Conservation (phyloP, 2,329 filamentous ascomycete genomes). For the Colletotrichum sp. region DNA sequence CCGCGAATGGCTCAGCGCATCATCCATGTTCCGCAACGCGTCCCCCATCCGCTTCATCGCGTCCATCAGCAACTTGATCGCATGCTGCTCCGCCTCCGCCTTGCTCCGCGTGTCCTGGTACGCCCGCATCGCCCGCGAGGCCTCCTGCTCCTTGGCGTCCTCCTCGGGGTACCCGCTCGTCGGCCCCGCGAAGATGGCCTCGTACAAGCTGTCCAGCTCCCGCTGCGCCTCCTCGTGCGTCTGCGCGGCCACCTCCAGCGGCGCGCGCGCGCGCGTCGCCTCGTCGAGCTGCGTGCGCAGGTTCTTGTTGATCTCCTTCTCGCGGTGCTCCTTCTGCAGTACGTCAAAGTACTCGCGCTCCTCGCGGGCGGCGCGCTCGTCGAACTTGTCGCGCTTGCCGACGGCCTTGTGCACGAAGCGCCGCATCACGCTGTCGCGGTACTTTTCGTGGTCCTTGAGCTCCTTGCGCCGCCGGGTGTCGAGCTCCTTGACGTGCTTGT, state of each 20-base stretch:
- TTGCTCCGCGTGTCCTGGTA: slow-evolving; percentile 41
- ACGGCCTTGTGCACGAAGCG: slow-evolving; percentile 56
- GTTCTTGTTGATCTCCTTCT: slow-evolving; percentile 44
- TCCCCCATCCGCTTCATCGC: slow-evolving; percentile 38
- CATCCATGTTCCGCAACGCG: slow-evolving; percentile 41
- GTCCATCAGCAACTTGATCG: slow-evolving; percentile 40
- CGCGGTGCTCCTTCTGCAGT: slow-evolving; percentile 50
- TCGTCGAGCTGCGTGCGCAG: slow-evolving; percentile 42
- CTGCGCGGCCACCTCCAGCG: slow-evolving; percentile 38
- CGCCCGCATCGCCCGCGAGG: slow-evolving; percentile 34
- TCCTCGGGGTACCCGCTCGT: slow-evolving; percentile 59
- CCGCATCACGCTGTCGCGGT: slow-evolving; percentile 55
- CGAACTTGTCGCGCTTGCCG: slow-evolving; percentile 53
- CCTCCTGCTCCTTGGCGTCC: slow-evolving; percentile 46
- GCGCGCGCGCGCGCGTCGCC: slow-evolving; percentile 37
- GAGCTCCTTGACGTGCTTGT: slow-evolving; percentile 41
- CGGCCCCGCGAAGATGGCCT: slow-evolving; percentile 56
- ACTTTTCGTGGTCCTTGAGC: slow-evolving; percentile 55
- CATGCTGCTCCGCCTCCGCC: slow-evolving; percentile 45
- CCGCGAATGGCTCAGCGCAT: slow-evolving; percentile 43
- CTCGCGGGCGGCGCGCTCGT: slow-evolving; percentile 54
- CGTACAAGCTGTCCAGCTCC: slow-evolving; percentile 55
- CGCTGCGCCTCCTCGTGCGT: slow-evolving; percentile 44
- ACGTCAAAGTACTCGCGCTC: slow-evolving; percentile 60
- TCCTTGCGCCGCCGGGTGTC: slow-evolving; percentile 48